Conservation (phyloP, 148 eudicot genomes). For the Oxyria digyna region DNA sequence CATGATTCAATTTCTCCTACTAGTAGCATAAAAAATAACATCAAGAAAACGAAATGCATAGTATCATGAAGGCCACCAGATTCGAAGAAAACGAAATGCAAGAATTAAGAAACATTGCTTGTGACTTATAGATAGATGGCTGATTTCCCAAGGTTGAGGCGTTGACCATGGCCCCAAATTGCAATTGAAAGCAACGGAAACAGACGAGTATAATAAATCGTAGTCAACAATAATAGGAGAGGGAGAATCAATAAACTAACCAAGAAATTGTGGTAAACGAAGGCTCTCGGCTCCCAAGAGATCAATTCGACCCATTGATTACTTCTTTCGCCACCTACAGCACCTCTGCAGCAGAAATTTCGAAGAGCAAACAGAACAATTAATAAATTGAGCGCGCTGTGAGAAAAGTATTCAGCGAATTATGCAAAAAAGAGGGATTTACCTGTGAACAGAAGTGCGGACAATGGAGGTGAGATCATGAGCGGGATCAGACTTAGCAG, state of each 20-base stretch:
- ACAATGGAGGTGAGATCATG: slow-evolving; percentile 59
- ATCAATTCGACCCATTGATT: slow-evolving; percentile 80
- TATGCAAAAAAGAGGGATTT: not conserved
- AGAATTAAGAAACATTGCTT: not conserved
- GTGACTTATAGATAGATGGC: not conserved
- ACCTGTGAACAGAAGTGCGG: slow-evolving; percentile 42
- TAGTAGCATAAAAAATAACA: not conserved
- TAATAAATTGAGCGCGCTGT: not conserved
- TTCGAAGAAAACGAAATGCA: not conserved
- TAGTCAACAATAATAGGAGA: not conserved
- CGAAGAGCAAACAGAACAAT: not conserved
- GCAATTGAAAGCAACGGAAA: not conserved
- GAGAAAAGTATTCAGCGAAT: not conserved
- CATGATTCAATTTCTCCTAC: not conserved
- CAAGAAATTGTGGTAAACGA: slow-evolving; percentile 77
- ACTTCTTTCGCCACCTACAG: slow-evolving; percentile 28
- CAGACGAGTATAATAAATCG: not conserved
- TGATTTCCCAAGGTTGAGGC: not conserved
- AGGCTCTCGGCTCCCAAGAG: slow-evolving; percentile 97
- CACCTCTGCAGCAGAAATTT: slow-evolving; percentile 17
- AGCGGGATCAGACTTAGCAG: slow-evolving; percentile 21
- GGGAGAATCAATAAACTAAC: slow-evolving; percentile 15
- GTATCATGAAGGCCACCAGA: not conserved
- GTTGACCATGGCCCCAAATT: not conserved
- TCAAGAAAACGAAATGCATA: too few species aligned